These are phyloP conservation scores for Raphidocelis subcapitata DNA, from an alignment of 139 green algal species.

Conservation along the genomic window DNA sequence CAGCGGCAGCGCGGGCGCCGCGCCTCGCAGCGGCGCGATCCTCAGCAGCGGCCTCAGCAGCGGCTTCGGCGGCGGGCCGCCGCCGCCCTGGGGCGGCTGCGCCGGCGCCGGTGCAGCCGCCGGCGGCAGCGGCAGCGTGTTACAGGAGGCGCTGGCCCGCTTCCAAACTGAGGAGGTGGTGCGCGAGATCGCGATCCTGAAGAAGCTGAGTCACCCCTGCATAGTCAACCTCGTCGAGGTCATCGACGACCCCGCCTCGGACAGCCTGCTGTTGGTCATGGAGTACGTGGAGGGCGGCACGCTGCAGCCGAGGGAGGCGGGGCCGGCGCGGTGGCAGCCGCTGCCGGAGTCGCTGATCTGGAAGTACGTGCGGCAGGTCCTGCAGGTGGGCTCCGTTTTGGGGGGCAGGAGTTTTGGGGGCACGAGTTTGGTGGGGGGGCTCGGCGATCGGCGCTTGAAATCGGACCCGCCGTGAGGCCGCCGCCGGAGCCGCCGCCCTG, in stretches of 20 bases:
- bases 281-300: constrained; percentile 55
- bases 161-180: constrained; percentile 43
- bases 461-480: no score
- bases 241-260: constrained; percentile 53
- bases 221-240: constrained; percentile 58
- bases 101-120: no score
- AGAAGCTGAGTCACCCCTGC: constrained; percentile 60
- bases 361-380: constrained; percentile 31
- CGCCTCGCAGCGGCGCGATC: no score
- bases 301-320: constrained; percentile 29
- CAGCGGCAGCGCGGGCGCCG: no score
- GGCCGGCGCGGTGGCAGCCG: constrained; percentile 30
- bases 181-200: constrained; percentile 61
- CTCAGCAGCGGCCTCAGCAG: no score
- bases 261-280: constrained; percentile 65
- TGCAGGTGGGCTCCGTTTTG: constrained; percentile 9
- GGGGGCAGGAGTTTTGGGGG: no score
- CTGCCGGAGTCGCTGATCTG: constrained; percentile 38
- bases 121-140: not conserved
- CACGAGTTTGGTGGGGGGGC: no score
- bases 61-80: no score
- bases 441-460: no score
- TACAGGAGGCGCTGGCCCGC: constrained; percentile 21
- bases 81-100: no score
- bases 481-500: no score